phyloP scores from a whole-genome alignment of 2,329 filamentous ascomycete genomes.

The Aspergillus sp. region DNA sequence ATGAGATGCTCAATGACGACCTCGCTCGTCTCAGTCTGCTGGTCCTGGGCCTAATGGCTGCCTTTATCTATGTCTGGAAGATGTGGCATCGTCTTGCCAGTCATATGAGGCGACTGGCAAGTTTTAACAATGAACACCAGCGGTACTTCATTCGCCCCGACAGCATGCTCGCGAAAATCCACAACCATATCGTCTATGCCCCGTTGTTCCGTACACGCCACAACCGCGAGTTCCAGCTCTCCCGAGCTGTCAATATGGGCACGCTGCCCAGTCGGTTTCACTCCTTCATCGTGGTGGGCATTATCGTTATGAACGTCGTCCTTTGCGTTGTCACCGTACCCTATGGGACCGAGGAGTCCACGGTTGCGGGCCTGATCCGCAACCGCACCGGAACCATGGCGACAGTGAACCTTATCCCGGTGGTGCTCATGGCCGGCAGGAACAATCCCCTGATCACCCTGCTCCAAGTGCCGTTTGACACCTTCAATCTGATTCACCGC shows the following conservation, averaged over 20 bases:
- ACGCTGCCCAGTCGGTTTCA: conserved; percentile 51
- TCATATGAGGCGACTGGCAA: conserved; percentile 73
- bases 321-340: conserved; percentile 54
- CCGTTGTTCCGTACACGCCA: conserved; percentile 48
- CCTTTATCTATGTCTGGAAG: conserved; percentile 68
- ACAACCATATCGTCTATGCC: conserved; percentile 63
- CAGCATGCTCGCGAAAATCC: conserved; percentile 63
- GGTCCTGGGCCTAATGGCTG: conserved; percentile 65
- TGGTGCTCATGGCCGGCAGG: conserved; percentile 45
- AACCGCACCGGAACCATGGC: conserved; percentile 48
- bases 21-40: conserved; percentile 64
- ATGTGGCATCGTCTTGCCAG: conserved; percentile 61
- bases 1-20: conserved; percentile 52
- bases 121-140: conserved; percentile 76
- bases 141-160: conserved; percentile 70
- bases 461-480: conserved; percentile 47
- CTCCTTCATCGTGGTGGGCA: conserved; percentile 41
- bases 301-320: conserved; percentile 49
- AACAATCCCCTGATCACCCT: conserved; percentile 48
- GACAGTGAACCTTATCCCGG: conserved; percentile 47
- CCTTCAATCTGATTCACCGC: conserved; percentile 66
- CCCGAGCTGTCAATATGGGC: conserved; percentile 48
- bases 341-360: conserved; percentile 36
- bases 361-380: conserved; percentile 43
- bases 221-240: conserved; percentile 49